A percentile compares a stretch with the other conserved stretches of the same genome.
These are phyloP conservation scores for Tillandsia leiboldiana DNA, from an alignment of 176 grass and related monocot genomes.

Conservation along the genomic window DNA sequence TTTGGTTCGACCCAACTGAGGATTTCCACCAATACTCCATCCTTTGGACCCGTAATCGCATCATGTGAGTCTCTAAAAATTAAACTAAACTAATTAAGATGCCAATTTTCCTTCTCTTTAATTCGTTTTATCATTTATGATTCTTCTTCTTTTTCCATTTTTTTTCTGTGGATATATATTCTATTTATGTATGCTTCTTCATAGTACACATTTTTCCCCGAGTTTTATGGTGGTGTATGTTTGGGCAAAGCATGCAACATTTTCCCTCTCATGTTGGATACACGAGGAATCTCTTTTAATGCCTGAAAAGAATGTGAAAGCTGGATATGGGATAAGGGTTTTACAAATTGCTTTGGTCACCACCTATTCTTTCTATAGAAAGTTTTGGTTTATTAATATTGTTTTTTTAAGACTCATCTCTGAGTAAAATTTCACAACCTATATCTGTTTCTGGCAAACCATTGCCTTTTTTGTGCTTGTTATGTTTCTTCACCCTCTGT, in stretches of 20 bases:
- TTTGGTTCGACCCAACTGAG: slow-evolving; percentile 44
- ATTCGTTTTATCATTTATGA: background rate
- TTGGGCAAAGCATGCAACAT: background rate
- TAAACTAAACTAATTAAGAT: background rate
- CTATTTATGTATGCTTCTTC: background rate
- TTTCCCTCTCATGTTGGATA: background rate
- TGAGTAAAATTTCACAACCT: background rate
- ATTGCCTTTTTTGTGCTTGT: background rate
- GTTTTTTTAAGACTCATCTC: background rate
- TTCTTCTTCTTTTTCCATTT: slow-evolving; percentile 4
- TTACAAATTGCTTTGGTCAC: background rate
- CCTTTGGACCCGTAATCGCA: slow-evolving; percentile 37
- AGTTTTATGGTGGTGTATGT: background rate
- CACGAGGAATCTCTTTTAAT: background rate
- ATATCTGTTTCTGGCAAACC: background rate
- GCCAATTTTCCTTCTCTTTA: background rate
- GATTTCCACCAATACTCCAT: slow-evolving; percentile 37
- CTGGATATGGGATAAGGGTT: background rate
- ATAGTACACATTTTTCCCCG: background rate
- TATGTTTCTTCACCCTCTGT: background rate
- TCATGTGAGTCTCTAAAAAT: slow-evolving; percentile 25
- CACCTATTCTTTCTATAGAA: background rate
- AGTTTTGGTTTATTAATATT: background rate
- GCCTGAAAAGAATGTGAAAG: background rate
- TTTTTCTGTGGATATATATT: background rate